These are phyloP conservation scores for Ceratocystis smalleyi DNA, from an alignment of 2,329 filamentous ascomycete species.

Conservation along the genomic window DNA sequence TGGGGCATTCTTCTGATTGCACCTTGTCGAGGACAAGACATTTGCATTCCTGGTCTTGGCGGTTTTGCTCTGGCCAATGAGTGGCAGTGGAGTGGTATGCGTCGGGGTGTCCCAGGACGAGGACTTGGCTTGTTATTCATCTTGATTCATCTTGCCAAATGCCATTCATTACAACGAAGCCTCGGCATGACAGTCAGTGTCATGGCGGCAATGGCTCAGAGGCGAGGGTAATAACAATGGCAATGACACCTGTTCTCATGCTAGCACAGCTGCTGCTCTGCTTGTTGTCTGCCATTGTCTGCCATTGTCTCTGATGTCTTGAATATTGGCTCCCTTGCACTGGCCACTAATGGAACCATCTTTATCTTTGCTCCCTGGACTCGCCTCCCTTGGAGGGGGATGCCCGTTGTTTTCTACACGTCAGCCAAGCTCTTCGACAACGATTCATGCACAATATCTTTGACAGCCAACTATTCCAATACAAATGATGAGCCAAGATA, in stretches of 20 bases:
- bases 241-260: neutral
- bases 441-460: neutral
- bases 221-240: too few relatives aligned
- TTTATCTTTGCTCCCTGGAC: neutral
- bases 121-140: too few relatives aligned
- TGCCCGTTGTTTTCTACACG: neutral
- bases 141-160: too few relatives aligned
- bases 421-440: neutral
- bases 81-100: neutral
- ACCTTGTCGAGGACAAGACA: neutral
- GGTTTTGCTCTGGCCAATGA: neutral
- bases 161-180: too few relatives aligned
- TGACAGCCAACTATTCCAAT: neutral
- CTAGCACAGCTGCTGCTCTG: neutral
- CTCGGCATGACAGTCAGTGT: too few relatives aligned
- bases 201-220: too few relatives aligned
- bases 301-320: neutral
- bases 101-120: too few relatives aligned
- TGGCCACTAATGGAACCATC: neutral
- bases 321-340: neutral
- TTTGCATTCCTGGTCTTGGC: neutral
- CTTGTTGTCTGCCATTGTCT: neutral
- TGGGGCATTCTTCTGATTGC: neutral
- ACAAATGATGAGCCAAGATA: neutral
- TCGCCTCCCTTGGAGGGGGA: neutral